phyloP scores from a whole-genome alignment of 805 yeast genomes.

The Saturnispora kantuleensis region DNA sequence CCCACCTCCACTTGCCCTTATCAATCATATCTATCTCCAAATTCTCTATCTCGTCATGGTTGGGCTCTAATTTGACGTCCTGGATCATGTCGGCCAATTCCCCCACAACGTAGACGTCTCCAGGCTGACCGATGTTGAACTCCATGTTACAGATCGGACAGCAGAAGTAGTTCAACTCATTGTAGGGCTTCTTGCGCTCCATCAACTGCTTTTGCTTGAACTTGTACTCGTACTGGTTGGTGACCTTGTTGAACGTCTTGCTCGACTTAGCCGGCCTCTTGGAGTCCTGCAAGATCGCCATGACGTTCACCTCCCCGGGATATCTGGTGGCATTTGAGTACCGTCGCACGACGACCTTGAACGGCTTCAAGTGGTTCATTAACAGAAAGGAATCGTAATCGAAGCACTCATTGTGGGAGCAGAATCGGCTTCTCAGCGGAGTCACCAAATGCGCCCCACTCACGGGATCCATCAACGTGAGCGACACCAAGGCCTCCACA shows the following conservation, averaged over 20 bases:
- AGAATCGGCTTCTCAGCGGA: constrained; percentile 25
- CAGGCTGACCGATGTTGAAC: constrained; percentile 23
- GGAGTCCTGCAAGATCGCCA: constrained; percentile 20
- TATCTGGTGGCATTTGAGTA: constrained; percentile 9
- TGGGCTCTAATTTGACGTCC: constrained; percentile 12
- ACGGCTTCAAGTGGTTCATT: constrained; percentile 23
- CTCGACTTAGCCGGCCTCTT: constrained; percentile 17
- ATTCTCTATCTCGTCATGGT: constrained; percentile 13
- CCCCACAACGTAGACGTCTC: constrained; percentile 26
- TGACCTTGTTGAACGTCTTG: constrained; percentile 17
- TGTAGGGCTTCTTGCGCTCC: constrained; percentile 15
- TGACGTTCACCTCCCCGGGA: constrained; percentile 15
- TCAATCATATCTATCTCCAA: constrained; percentile 18
- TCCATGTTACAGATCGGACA: constrained; percentile 30
- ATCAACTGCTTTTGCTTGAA: constrained; percentile 13
- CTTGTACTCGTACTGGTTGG: constrained; percentile 19
- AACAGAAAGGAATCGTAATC: constrained; percentile 24
- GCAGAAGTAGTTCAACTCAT: constrained; percentile 22
- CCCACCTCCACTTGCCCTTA: constrained; percentile 22
- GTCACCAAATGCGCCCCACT: constrained; percentile 22
- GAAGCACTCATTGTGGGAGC: constrained; percentile 29
- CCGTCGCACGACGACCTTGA: constrained; percentile 18
- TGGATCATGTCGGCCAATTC: constrained; percentile 22
- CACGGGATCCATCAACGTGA: constrained; percentile 27
- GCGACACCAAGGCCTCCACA: constrained; percentile 20